phyloP scores from a whole-genome alignment of 73 alveolate genomes.

The Strombidium stylifer region DNA sequence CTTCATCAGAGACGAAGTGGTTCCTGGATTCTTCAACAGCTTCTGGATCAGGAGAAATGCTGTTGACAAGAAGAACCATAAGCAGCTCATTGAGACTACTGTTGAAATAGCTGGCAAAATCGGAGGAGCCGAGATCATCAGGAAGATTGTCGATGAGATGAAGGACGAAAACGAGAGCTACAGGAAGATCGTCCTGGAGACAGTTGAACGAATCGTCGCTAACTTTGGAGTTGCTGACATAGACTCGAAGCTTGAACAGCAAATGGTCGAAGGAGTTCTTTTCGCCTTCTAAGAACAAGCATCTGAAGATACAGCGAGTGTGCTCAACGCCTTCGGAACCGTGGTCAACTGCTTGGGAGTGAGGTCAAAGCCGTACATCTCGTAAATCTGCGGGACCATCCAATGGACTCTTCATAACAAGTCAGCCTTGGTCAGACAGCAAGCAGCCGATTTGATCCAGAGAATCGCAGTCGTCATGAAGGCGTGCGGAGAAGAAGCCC shows the following conservation, averaged over 20 bases:
- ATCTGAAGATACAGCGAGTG: constrained; percentile 94
- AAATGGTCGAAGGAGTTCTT: constrained; percentile 98
- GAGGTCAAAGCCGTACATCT: constrained; percentile 96
- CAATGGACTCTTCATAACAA: constrained; percentile 99
- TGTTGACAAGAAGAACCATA: constrained; percentile 93
- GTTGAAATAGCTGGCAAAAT: constrained; percentile 99
- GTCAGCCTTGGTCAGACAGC: constrained; percentile 97
- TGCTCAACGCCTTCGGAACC: constrained; percentile 98
- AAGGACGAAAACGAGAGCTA: constrained; percentile 98
- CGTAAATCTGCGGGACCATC: constrained; percentile 96
- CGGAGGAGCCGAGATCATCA: constrained; percentile 96
- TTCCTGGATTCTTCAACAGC: constrained; percentile 78
- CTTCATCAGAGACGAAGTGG: constrained; percentile 92
- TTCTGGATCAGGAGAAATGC: constrained; percentile 96
- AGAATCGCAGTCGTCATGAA: constrained; percentile 98
- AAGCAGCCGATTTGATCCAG: constrained; percentile 99
- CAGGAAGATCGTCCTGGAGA: constrained; percentile 99
- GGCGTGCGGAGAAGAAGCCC: constrained; percentile 97
- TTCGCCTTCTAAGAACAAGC: constrained; percentile 97
- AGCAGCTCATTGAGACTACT: constrained; percentile 98
- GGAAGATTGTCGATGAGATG: constrained; percentile 87
- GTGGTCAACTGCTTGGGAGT: constrained; percentile 98
- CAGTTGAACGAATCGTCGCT: constrained; percentile 96
- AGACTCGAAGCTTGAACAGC: constrained; percentile 94
- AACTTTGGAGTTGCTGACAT: constrained; percentile 98